Evolutionary conservation across 2,329 filamentous ascomycete species (phyloP).

Genomic region (Colletotrichum phormii): DNA sequence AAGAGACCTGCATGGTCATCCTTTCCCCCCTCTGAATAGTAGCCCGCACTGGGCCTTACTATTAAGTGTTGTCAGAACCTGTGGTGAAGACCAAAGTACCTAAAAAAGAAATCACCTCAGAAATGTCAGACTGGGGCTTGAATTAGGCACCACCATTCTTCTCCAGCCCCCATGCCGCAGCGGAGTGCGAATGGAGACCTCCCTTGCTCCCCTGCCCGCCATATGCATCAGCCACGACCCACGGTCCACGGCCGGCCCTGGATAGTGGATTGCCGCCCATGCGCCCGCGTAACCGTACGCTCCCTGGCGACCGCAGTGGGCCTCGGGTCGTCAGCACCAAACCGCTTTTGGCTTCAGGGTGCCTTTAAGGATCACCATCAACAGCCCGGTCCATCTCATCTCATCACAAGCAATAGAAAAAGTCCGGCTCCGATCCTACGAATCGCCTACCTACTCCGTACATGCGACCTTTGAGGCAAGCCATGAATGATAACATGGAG

Average conservation of each 20-base stretch:
- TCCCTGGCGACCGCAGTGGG: too few relatives aligned
- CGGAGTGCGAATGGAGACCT: background rate
- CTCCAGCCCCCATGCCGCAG: background rate
- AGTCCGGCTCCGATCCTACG: background rate
- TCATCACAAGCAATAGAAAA: background rate
- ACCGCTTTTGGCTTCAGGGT: background rate
- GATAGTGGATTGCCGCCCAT: background rate
- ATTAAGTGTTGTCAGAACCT: background rate
- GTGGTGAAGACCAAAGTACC: background rate
- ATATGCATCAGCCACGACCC: too few relatives aligned
- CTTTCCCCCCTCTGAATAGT: background rate
- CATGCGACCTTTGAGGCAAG: too few relatives aligned
- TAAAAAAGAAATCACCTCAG: background rate
- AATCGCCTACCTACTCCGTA: background rate
- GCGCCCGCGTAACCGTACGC: too few relatives aligned
- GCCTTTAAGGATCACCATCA: background rate
- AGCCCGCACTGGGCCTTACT: background rate
- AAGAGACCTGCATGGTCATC: background rate
- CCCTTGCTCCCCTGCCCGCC: background rate
- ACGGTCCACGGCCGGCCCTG: background rate
- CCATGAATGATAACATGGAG: too few relatives aligned
- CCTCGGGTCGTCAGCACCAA: background rate
- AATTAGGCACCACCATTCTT: background rate
- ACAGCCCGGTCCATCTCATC: background rate
- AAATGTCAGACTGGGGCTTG: background rate